Evolutionary conservation across 2,329 filamentous ascomycete genomes (phyloP), one percentile per base, ranked within the genome.

Genomic region (Aureobasidium mangrovei): DNA sequence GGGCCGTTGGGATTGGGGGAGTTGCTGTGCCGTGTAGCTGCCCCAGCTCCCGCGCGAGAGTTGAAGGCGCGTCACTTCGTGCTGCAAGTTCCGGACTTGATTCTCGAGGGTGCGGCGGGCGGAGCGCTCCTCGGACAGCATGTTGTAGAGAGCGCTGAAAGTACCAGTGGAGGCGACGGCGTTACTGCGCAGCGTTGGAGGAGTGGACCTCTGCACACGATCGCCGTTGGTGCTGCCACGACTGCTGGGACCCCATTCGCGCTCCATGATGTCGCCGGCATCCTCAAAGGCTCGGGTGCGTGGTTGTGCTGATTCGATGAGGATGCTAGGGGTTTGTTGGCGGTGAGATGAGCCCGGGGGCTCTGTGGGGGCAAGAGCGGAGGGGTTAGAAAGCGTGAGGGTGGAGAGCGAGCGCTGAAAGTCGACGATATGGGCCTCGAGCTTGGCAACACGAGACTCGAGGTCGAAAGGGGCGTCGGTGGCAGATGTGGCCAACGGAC

Each of bases 71-170:
- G 54, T 57, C 39, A 69, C 59, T 44, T 68, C 56, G 26, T 57
- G 53, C 44, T 59, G 57, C 10, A 59, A 32, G 10, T 28, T 52
- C 3, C 48, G 53, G 18, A 58, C 47, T 26, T 59, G 63, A 7
- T 43, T 60, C 46, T 70, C 67, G 24, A 70, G 60, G 18, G 60
- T 62, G n/a, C 65, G 62, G 7, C 67, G 64, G 2, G 66, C 67
- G 6, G 62, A 62, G n/a, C 67, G 63, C 55, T 70, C 67, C 56
- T 67, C 64, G 35, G 65, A 58, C n/a, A 70, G 63, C 63, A 68
- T 67, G 44, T 67, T 64, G 57, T 69, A 70, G 4, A 70, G 62
- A 1, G 67, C 65, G 28, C 62, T 61, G 60, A 68, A 66, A 4
- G 65, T 66, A 27, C 58, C 47, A 18, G 44, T 55, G 3, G 59